phyloP scores from a whole-genome alignment of 257 asterid genomes.

The Solanum sparsipilum region DNA sequence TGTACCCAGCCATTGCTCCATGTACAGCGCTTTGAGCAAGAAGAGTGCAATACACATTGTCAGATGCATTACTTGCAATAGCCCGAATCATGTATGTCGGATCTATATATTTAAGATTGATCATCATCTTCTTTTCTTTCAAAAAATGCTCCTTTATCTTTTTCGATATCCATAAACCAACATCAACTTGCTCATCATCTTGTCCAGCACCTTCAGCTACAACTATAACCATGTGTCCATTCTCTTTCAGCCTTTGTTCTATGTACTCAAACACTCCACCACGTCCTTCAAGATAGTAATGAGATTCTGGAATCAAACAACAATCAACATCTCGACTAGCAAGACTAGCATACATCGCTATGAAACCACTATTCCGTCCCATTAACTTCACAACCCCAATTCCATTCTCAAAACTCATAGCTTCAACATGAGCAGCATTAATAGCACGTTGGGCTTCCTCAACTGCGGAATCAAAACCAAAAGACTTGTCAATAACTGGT shows the following conservation, averaged over 20 bases:
- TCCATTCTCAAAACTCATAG: background rate
- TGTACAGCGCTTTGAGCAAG: background rate
- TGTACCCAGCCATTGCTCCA: background rate
- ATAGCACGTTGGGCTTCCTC: background rate
- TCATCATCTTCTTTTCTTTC: background rate
- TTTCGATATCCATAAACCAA: background rate
- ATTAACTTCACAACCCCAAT: background rate
- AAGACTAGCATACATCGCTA: background rate
- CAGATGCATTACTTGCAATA: background rate
- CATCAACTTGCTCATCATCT: background rate
- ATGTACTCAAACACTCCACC: background rate
- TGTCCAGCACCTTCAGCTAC: background rate
- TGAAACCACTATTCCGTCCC: background rate
- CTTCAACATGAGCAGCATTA: background rate
- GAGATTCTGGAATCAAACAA: background rate
- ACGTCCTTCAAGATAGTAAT: background rate
- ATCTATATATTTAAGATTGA: background rate
- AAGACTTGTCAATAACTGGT: background rate
- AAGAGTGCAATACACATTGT: background rate
- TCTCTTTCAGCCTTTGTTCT: background rate
- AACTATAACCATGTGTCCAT: background rate
- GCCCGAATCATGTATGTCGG: background rate
- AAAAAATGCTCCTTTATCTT: background rate
- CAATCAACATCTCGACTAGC: background rate
- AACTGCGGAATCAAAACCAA: background rate